phyloP scores from a whole-genome alignment of 768 basidiomycete genomes.

The Pisolithus tinctorius region DNA sequence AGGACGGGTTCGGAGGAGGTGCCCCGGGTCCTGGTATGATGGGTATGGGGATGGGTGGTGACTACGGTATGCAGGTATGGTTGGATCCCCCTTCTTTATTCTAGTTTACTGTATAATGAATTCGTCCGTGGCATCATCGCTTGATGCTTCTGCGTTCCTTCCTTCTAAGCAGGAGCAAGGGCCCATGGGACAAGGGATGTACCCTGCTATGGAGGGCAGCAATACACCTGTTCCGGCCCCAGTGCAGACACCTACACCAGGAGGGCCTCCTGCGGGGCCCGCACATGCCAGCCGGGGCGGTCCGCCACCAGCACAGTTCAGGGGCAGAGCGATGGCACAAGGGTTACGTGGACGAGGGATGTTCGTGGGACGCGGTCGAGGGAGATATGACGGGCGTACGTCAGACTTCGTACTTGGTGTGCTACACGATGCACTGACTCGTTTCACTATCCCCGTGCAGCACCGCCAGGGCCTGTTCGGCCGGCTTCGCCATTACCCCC shows the following conservation, averaged over 20 bases:
- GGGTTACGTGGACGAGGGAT: conserved; percentile 40
- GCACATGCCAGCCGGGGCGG: conserved; percentile 24
- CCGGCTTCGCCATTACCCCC: conserved; percentile 83
- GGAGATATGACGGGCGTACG: conserved; percentile 35
- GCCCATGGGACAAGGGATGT: conserved; percentile 63
- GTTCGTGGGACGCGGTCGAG: conserved; percentile 32
- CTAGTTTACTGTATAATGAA: conserved; percentile 30
- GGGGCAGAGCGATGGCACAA: conserved; percentile 38
- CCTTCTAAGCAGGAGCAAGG: conserved; percentile 45
- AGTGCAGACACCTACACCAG: conserved; percentile 28
- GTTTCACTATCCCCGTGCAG: conserved; percentile 7
- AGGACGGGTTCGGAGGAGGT: conserved; percentile 33
- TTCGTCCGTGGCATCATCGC: conserved; percentile 21
- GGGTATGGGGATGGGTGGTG: conserved; percentile 64
- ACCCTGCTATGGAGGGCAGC: conserved; percentile 52
- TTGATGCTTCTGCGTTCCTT: conserved; percentile 11
- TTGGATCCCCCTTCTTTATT: conserved; percentile 20
- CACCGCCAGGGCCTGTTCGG: conserved; percentile 53
- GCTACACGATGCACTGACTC: neutral
- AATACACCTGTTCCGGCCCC: conserved; percentile 41
- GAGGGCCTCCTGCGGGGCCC: conserved; percentile 22
- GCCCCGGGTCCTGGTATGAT: conserved; percentile 51
- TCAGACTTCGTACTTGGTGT: conserved; percentile 5
- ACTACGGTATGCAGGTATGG: conserved; percentile 72
- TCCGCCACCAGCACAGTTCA: conserved; percentile 33